Percentiles rank a stretch among this genome's conserved stretches.
These are phyloP conservation scores for Jamesozyma piceae DNA, from an alignment of 805 yeast species.

Conservation along the genomic window DNA sequence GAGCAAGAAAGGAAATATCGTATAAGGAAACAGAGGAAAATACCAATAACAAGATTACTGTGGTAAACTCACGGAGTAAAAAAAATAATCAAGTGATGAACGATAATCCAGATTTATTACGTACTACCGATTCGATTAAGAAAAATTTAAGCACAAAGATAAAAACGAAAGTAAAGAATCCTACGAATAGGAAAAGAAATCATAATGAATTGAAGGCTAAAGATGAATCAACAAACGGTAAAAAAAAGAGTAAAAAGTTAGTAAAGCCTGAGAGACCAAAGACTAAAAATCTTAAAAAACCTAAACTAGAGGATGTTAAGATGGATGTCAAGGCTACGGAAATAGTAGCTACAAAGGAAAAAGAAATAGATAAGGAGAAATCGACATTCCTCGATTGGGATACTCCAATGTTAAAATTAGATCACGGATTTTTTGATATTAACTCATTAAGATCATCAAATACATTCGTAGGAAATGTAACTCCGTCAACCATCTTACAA, in stretches of 20 bases:
- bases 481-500: conserved; percentile 10
- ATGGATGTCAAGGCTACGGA: neutral
- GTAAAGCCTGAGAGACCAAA: neutral
- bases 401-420: conserved; percentile 5
- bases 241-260: neutral
- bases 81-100: neutral
- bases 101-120: neutral
- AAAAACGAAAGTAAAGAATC: neutral
- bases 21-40: neutral
- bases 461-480: conserved; percentile 5
- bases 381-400: conserved; percentile 12
- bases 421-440: conserved; percentile 17
- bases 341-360: no score
- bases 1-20: conserved; percentile 6
- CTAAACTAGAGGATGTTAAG: neutral
- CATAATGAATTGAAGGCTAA: neutral
- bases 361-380: neutral
- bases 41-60: neutral
- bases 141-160: neutral
- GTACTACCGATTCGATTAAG: neutral
- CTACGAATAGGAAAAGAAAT: neutral
- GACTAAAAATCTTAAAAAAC: neutral
- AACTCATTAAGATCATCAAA: conserved; percentile 5
- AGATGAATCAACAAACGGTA: neutral
- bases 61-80: neutral